phyloP scores from a whole-genome alignment of 495 filamentous ascomycete species.

The Cladorrhinum samala region DNA sequence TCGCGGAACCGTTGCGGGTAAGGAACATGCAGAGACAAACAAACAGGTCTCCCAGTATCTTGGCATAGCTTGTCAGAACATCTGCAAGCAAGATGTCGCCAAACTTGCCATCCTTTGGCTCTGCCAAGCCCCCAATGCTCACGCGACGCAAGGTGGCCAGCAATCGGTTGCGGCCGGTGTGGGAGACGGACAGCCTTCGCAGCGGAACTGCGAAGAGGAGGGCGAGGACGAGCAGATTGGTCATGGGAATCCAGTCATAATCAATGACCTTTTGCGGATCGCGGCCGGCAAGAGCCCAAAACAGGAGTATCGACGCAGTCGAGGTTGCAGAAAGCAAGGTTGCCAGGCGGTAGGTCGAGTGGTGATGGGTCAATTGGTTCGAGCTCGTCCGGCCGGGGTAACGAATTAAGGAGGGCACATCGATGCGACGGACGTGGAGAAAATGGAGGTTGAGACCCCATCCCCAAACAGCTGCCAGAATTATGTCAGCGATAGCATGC shows the following conservation, averaged over 20 bases:
- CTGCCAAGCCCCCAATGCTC: slow-evolving; percentile 71
- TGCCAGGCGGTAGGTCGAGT: slow-evolving; percentile 77
- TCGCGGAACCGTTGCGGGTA: slow-evolving; percentile 56
- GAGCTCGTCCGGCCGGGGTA: slow-evolving; percentile 64
- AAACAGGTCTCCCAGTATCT: slow-evolving; percentile 83
- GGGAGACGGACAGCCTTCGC: slow-evolving; percentile 53
- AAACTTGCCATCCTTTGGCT: slow-evolving; percentile 78
- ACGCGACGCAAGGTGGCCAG: slow-evolving; percentile 66
- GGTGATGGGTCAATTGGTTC: slow-evolving; percentile 64
- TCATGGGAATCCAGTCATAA: slow-evolving; percentile 76
- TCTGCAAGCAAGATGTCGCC: slow-evolving; percentile 93
- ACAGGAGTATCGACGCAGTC: slow-evolving; percentile 61
- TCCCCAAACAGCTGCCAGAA: slow-evolving; percentile 70
- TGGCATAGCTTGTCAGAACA: slow-evolving; percentile 89
- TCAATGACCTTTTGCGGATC: slow-evolving; percentile 57
- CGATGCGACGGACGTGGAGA: slow-evolving; percentile 66
- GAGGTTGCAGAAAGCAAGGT: slow-evolving; percentile 65
- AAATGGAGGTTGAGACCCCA: slow-evolving; percentile 86
- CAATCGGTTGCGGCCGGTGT: slow-evolving; percentile 67
- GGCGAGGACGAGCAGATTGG: slow-evolving; percentile 65
- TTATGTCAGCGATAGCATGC: background rate
- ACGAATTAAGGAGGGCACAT: slow-evolving; percentile 71
- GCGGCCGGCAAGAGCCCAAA: slow-evolving; percentile 75
- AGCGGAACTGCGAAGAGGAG: slow-evolving; percentile 67
- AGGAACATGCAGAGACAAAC: slow-evolving; percentile 89